Evolutionary conservation across 2,329 filamentous ascomycete genomes (phyloP).

Genomic region (Myriosclerotinia duriaeana): DNA sequence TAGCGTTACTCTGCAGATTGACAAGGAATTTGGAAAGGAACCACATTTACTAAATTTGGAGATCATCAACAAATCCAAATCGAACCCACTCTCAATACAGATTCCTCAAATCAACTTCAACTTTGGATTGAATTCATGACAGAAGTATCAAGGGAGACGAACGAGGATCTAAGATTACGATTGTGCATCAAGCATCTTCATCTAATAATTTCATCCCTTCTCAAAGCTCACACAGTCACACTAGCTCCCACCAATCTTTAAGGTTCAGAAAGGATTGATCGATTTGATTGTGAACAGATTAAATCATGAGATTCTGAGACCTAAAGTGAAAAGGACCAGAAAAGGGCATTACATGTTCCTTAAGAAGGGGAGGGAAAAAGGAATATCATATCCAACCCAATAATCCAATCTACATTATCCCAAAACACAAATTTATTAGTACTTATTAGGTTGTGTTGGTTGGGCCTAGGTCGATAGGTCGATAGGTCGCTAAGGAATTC

Average conservation of each 20-base stretch:
- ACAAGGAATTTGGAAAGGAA: slow-evolving; percentile 9
- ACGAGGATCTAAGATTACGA: slow-evolving; percentile 14
- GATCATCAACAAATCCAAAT: slow-evolving; percentile 15
- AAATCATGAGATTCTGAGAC: not conserved
- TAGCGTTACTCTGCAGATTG: not conserved
- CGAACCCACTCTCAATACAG: slow-evolving; percentile 13
- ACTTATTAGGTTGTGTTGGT: not conserved
- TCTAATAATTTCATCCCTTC: slow-evolving; percentile 2
- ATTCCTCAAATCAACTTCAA: slow-evolving; percentile 19
- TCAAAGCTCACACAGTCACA: too few relatives aligned
- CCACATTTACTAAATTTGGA: slow-evolving; percentile 18
- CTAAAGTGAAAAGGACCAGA: not conserved
- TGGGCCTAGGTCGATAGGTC: too few relatives aligned
- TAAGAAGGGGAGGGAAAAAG: not conserved
- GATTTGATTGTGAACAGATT: slow-evolving; percentile 14
- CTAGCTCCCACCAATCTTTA: too few relatives aligned
- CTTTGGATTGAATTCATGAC: not conserved
- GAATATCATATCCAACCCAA: not conserved
- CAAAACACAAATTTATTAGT: slow-evolving; percentile 14
- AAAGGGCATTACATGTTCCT: slow-evolving; percentile 2
- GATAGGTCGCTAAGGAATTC: slow-evolving; percentile 33
- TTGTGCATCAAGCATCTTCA: slow-evolving; percentile 16
- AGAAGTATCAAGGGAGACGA: slow-evolving; percentile 16
- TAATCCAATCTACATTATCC: slow-evolving; percentile 4
- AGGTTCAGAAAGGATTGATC: not conserved